These are phyloP conservation scores for Hymenoscyphus albidus DNA, from an alignment of 2,329 filamentous ascomycete genomes.

Conservation along the genomic window DNA sequence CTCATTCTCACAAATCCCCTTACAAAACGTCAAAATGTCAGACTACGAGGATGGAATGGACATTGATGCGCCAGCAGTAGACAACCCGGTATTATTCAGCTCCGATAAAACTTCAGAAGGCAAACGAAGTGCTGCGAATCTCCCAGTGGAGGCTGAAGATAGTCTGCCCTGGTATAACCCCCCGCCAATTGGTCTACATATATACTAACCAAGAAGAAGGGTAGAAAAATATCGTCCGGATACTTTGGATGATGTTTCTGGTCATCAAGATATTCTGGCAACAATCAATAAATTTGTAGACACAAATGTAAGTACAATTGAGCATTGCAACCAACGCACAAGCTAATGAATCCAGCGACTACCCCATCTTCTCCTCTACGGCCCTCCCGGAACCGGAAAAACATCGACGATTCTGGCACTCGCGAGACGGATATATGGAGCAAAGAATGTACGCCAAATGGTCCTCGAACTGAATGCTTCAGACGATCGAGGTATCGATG, in stretches of 20 bases:
- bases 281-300: slow-evolving; percentile 99
- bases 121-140: slow-evolving; percentile 86
- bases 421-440: slow-evolving; percentile 86
- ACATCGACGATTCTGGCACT: slow-evolving; percentile 95
- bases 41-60: slow-evolving; percentile 66
- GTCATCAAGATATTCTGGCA: slow-evolving; percentile 93
- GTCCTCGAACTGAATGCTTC: slow-evolving; percentile 96
- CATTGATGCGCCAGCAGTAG: slow-evolving; percentile 53
- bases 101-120: slow-evolving; percentile 75
- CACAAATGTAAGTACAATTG: slow-evolving; percentile 58
- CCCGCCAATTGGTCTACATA: slow-evolving; percentile 5
- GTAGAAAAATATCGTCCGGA: slow-evolving; percentile 95
- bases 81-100: slow-evolving; percentile 61
- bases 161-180: slow-evolving; percentile 75
- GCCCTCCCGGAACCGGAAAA: slow-evolving; percentile 94
- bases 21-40: slow-evolving; percentile 41
- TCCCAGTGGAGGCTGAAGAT: slow-evolving; percentile 91
- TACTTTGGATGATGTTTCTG: slow-evolving; percentile 86
- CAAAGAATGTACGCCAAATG: slow-evolving; percentile 94
- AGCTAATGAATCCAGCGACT: slow-evolving; percentile 53
- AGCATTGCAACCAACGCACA: not conserved
- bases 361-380: slow-evolving; percentile 93
- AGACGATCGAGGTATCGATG: slow-evolving; percentile 95
- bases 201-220: slow-evolving; percentile 46
- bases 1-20: not conserved